Evolutionary conservation across 2,329 filamentous ascomycete species (phyloP).

Genomic region (Calonectria crousiana): DNA sequence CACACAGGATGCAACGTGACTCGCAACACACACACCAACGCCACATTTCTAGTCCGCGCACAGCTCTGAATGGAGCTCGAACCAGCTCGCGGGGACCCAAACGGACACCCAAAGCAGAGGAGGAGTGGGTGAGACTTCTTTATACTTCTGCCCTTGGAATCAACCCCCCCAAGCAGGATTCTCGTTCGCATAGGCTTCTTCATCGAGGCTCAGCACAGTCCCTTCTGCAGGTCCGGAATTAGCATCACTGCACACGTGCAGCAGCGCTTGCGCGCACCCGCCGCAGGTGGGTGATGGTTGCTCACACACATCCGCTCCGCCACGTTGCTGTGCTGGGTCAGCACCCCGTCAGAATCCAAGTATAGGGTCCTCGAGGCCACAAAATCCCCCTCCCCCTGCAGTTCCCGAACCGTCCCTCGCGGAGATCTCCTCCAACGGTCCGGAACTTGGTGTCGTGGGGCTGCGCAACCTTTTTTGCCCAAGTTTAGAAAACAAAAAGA

Average conservation of each 20-base stretch:
- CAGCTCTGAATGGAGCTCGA: not conserved
- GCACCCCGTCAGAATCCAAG: slow-evolving; percentile 4
- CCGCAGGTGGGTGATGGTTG: not conserved
- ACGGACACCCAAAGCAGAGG: not conserved
- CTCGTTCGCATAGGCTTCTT: not conserved
- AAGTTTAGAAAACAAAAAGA: not conserved
- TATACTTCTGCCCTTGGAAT: not conserved
- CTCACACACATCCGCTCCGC: not conserved
- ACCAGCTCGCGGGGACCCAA: not conserved
- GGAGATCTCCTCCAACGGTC: not conserved
- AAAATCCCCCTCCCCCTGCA: not conserved
- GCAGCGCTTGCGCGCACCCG: not conserved
- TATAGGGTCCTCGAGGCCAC: not conserved
- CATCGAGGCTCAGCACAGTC: slow-evolving; percentile 1
- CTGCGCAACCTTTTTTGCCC: not conserved
- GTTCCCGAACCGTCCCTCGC: not conserved
- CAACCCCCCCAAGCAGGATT: not conserved
- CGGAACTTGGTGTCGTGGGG: not conserved
- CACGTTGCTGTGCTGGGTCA: not conserved
- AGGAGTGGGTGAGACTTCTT: not conserved
- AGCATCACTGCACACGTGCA: slow-evolving; percentile 7
- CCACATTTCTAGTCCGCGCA: too few species aligned
- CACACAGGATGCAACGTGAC: not conserved
- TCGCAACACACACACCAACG: not conserved
- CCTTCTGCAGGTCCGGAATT: slow-evolving; percentile 2